These are phyloP conservation scores for Pyrenula massariospora DNA, from an alignment of 495 filamentous ascomycete genomes.

Conservation along the genomic window DNA sequence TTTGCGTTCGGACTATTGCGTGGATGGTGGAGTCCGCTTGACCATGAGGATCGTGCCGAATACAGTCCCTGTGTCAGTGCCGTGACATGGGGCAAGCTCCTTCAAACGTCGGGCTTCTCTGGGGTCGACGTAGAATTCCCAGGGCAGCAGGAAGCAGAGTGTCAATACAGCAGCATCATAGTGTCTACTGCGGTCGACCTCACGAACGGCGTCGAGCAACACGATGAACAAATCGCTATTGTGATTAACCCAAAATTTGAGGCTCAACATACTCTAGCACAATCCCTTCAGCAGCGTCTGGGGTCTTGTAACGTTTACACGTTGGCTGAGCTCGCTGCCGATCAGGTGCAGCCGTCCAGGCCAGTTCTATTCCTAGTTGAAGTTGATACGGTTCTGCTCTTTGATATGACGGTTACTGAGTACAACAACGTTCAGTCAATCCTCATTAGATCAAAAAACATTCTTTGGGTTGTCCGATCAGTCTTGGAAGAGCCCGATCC, in stretches of 20 bases:
- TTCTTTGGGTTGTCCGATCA: constrained; percentile 1
- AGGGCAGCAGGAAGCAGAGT: background rate
- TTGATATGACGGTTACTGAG: background rate
- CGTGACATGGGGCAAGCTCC: background rate
- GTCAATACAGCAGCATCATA: constrained; percentile 2
- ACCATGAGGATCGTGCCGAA: background rate
- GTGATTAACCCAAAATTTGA: background rate
- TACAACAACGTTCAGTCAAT: constrained; percentile 1
- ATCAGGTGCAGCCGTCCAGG: background rate
- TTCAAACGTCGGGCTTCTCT: background rate
- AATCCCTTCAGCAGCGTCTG: constrained; percentile 1
- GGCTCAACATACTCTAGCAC: constrained; percentile 1
- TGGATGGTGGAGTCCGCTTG: background rate
- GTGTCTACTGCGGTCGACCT: constrained; percentile 1
- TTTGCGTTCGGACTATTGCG: background rate
- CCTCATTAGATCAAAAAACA: constrained; percentile 1
- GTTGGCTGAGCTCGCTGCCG: constrained; percentile 1
- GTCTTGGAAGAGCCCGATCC: background rate
- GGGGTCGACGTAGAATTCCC: background rate
- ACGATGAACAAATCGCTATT: background rate
- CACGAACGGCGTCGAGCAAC: background rate
- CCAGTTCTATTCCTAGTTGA: constrained; percentile 1
- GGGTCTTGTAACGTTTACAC: constrained; percentile 1
- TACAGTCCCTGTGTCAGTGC: background rate
- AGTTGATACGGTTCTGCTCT: constrained; percentile 1